Evolutionary conservation across 2,329 filamentous ascomycete genomes (phyloP).

Genomic region (Aspergillus awamori): DNA sequence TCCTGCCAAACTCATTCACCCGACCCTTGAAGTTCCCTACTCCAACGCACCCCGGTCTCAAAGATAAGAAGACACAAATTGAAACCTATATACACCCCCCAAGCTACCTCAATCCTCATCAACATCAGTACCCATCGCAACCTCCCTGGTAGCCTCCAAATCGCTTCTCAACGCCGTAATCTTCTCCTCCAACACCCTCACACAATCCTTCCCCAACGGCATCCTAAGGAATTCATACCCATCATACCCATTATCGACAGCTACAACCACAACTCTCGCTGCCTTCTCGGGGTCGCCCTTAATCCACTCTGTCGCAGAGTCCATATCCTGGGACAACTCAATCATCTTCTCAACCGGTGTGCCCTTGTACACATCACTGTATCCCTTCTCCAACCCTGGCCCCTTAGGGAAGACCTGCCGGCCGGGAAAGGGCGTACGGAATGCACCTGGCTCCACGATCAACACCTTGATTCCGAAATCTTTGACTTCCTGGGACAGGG

Average conservation of each 20-base stretch:
- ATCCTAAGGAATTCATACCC: background rate
- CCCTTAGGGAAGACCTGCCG: background rate
- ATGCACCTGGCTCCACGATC: slow-evolving; percentile 12
- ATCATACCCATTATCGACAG: background rate
- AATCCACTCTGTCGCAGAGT: background rate
- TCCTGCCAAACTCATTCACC: too few relatives aligned
- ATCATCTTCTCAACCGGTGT: background rate
- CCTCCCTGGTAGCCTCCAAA: background rate
- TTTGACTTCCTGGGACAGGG: slow-evolving; percentile 12
- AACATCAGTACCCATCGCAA: slow-evolving; percentile 6
- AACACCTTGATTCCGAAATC: slow-evolving; percentile 7
- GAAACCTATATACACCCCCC: too few relatives aligned
- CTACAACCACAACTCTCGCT: background rate
- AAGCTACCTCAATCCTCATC: too few relatives aligned
- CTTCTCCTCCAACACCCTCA: slow-evolving; percentile 10
- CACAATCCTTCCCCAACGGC: slow-evolving; percentile 12
- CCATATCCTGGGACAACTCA: background rate
- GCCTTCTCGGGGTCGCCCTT: background rate
- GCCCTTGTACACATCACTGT: background rate
- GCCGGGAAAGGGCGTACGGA: slow-evolving; percentile 8
- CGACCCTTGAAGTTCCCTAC: too few relatives aligned
- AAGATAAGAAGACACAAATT: too few relatives aligned
- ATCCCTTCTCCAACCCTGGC: background rate
- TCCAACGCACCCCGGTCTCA: too few relatives aligned
- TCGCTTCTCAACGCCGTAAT: slow-evolving; percentile 7